These are phyloP conservation scores for Yarrowia keelungensis DNA, from an alignment of 805 yeast genomes.

Conservation along the genomic window DNA sequence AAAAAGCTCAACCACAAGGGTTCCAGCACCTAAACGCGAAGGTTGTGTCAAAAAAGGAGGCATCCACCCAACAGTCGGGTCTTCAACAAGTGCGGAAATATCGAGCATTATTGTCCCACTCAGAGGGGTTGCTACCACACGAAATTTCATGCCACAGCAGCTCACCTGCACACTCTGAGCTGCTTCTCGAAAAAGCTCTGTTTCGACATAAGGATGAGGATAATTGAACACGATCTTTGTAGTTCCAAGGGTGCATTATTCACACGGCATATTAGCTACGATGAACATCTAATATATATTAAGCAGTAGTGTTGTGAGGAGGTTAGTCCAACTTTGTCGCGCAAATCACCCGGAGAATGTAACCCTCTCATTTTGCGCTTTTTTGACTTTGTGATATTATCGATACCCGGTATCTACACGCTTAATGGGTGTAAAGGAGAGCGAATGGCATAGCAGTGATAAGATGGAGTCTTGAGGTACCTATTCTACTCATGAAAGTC, in stretches of 20 bases:
- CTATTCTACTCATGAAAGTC: too few species aligned
- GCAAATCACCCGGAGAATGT: constrained; percentile 12
- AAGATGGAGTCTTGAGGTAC: too few species aligned
- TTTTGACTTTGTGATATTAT: background rate
- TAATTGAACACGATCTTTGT: too few species aligned
- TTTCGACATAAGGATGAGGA: too few species aligned
- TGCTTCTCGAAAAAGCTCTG: too few species aligned
- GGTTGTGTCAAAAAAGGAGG: background rate
- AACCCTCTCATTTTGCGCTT: background rate
- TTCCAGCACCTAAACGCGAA: background rate
- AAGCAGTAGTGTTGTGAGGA: constrained; percentile 11
- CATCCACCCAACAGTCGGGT: constrained; percentile 3
- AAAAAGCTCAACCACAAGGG: constrained; percentile 33
- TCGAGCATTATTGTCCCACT: background rate
- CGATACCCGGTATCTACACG: constrained; percentile 12
- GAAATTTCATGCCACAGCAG: too few species aligned
- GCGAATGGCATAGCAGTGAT: too few species aligned
- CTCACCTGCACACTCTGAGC: too few species aligned
- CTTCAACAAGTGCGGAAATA: background rate
- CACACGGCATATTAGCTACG: background rate
- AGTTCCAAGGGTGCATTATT: too few species aligned
- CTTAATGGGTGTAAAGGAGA: too few species aligned
- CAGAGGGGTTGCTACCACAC: too few species aligned
- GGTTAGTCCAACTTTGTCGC: constrained; percentile 11
- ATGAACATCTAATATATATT: background rate